A percentile compares a stretch with the other conserved stretches of the same genome.
Conservation (phyloP, 495 filamentous ascomycete species). For the Hyaloscypha variabilis region DNA sequence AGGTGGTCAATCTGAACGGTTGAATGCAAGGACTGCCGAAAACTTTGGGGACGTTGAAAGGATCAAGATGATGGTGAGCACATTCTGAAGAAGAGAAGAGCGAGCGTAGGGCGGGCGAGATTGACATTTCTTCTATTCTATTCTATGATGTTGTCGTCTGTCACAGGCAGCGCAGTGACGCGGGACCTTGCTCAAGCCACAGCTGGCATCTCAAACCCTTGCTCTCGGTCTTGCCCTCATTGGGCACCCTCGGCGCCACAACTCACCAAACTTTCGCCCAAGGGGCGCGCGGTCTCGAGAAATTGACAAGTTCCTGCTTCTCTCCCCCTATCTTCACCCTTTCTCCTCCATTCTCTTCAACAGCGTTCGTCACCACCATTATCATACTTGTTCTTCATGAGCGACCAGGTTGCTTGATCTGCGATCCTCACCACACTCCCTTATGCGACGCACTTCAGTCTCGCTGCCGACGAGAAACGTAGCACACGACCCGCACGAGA, state of each 20-base stretch:
- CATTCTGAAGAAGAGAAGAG: neutral
- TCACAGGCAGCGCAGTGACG: neutral
- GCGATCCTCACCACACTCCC: conserved; percentile 14
- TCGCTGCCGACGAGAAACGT: conserved; percentile 60
- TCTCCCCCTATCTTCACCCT: neutral
- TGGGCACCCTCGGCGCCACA: neutral
- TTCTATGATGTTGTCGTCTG: conserved; percentile 5
- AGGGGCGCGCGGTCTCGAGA: neutral
- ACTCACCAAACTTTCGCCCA: neutral
- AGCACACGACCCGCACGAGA: conserved; percentile 60
- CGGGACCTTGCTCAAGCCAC: neutral
- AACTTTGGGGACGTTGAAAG: neutral
- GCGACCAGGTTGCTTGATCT: neutral
- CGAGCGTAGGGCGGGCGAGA: neutral
- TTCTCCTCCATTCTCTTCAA: neutral
- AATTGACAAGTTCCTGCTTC: neutral
- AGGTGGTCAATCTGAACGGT: neutral
- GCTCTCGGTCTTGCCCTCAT: neutral
- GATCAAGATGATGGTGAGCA: neutral
- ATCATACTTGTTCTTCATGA: conserved; percentile 1
- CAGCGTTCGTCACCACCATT: neutral
- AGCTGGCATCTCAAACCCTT: neutral
- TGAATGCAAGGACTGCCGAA: neutral
- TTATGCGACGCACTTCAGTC: conserved; percentile 61
- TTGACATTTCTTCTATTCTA: conserved; percentile 19